These are phyloP conservation scores for Calonectria pseudoreteaudii DNA, from an alignment of 2,329 filamentous ascomycete genomes.

Conservation along the genomic window DNA sequence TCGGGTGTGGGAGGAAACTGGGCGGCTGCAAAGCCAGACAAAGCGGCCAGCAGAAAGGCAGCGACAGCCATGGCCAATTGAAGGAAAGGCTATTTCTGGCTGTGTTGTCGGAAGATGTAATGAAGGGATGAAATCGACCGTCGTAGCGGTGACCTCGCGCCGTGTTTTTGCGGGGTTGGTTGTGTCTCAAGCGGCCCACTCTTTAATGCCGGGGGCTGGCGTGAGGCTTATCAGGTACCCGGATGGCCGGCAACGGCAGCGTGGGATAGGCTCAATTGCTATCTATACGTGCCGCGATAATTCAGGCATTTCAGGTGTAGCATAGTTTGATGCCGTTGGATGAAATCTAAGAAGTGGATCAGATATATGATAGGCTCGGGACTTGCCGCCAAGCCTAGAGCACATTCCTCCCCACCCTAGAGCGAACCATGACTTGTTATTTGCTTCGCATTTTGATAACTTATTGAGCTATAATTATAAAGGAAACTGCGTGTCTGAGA, in stretches of 20 bases:
- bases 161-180: neutral
- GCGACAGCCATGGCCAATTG: neutral
- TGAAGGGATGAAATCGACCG: neutral
- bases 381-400: neutral
- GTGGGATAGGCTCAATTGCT: neutral
- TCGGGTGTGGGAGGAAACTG: conserved; percentile 39
- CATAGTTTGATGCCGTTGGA: neutral
- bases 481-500: too few species aligned
- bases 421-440: neutral
- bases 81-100: neutral
- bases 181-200: neutral
- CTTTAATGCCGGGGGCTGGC: neutral
- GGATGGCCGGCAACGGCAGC: neutral
- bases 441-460: neutral
- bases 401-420: neutral
- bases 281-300: neutral
- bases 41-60: neutral
- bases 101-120: neutral
- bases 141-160: neutral
- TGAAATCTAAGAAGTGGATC: neutral
- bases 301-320: neutral
- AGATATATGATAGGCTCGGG: neutral
- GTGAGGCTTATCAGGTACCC: neutral
- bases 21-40: conserved; percentile 18
- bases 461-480: too few species aligned